Evolutionary conservation across 768 basidiomycete species (phyloP).

Genomic region (Pisolithus orientalis): DNA sequence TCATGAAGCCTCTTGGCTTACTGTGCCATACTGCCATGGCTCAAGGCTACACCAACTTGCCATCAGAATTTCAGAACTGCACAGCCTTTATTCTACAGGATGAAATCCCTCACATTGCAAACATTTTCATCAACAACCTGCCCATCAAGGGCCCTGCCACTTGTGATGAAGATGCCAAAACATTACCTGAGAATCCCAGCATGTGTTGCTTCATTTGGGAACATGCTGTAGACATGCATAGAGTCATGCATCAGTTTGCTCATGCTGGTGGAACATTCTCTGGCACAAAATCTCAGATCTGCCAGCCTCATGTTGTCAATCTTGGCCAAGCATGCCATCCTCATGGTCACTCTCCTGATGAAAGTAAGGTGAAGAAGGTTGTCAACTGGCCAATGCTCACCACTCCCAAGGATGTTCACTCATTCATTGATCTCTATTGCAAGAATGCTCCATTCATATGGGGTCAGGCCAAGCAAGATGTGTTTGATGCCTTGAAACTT

Average conservation of each 20-base stretch:
- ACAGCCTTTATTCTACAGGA: constrained; percentile 23
- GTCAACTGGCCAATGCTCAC: constrained; percentile 22
- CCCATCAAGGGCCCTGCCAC: constrained; percentile 26
- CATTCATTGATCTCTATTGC: constrained; percentile 22
- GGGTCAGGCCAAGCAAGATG: constrained; percentile 2
- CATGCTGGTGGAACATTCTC: constrained; percentile 33
- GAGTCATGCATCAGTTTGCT: too few relatives aligned
- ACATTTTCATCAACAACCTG: constrained; percentile 36
- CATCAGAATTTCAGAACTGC: too few relatives aligned
- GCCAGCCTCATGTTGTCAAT: constrained; percentile 19
- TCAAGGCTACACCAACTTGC: too few relatives aligned
- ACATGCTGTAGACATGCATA: too few relatives aligned
- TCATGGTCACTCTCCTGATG: constrained; percentile 26
- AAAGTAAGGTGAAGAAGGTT: constrained; percentile 21
- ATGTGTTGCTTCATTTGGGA: too few relatives aligned
- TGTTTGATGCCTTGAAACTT: constrained; percentile 18
- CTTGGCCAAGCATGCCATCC: constrained; percentile 35
- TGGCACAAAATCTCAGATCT: constrained; percentile 28
- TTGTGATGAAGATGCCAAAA: constrained; percentile 25
- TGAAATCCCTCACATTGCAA: constrained; percentile 33
- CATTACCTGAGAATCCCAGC: constrained; percentile 8
- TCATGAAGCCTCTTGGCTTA: too few relatives aligned
- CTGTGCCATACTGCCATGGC: too few relatives aligned
- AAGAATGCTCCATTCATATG: constrained; percentile 23
- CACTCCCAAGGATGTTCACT: constrained; percentile 8